phyloP scores from a whole-genome alignment of 2,329 filamentous ascomycete species.

The Colletotrichum coccodes region DNA sequence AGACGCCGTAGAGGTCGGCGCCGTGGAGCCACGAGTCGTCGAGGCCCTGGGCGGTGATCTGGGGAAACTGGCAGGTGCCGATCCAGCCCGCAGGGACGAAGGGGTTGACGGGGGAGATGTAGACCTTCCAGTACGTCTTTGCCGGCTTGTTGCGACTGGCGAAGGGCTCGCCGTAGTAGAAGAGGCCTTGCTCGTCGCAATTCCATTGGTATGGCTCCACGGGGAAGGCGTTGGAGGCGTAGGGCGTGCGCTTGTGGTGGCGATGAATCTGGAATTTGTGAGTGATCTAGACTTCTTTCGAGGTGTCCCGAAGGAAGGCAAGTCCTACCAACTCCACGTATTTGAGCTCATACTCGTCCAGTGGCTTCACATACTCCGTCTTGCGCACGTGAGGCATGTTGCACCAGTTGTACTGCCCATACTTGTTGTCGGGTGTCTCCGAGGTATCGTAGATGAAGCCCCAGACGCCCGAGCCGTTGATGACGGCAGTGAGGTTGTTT shows the following conservation, averaged over 20 bases:
- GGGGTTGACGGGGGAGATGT: slow-evolving; percentile 71
- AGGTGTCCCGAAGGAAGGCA: background rate
- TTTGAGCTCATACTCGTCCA: slow-evolving; percentile 68
- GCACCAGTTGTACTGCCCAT: slow-evolving; percentile 82
- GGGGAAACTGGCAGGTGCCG: slow-evolving; percentile 83
- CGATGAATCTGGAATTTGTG: slow-evolving; percentile 72
- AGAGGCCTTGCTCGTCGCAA: slow-evolving; percentile 76
- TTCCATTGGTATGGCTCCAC: slow-evolving; percentile 78
- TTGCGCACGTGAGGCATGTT: slow-evolving; percentile 87
- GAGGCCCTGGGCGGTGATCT: slow-evolving; percentile 78
- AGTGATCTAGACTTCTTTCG: background rate
- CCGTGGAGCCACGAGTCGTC: slow-evolving; percentile 82
- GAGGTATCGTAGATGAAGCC: slow-evolving; percentile 81
- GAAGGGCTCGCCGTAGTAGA: slow-evolving; percentile 73
- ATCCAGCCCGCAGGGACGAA: slow-evolving; percentile 74
- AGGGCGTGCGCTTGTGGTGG: slow-evolving; percentile 87
- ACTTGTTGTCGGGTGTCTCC: slow-evolving; percentile 61
- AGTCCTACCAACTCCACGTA: slow-evolving; percentile 79
- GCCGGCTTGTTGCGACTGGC: slow-evolving; percentile 56
- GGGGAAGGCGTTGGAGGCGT: slow-evolving; percentile 81
- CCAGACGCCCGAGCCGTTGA: slow-evolving; percentile 71
- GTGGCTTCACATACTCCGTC: slow-evolving; percentile 68
- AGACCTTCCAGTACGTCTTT: slow-evolving; percentile 73
- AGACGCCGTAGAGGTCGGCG: slow-evolving; percentile 80
- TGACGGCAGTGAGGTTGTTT: slow-evolving; percentile 68